Base-by-base conservation (phyloP, 2,329 filamentous ascomycete genomes). In the Epichloe baconii region DNA sequence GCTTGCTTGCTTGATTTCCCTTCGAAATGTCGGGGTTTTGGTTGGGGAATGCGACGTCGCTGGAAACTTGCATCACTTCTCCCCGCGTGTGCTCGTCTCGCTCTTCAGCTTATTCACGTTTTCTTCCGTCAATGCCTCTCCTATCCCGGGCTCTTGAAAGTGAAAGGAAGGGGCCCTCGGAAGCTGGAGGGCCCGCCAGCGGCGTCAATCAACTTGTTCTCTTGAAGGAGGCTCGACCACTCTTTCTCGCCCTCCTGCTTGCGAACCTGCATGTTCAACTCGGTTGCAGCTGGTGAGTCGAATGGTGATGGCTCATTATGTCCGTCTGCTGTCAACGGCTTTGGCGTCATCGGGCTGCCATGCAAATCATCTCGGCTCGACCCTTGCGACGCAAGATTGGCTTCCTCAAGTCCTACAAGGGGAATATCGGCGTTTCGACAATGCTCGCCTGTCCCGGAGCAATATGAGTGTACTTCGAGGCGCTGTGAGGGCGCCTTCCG, bases 61-160 rank as follows among this genome's bases (percentile, higher is more conserved):
- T 31, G 26, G 26, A 31, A 31, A 31, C 14, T 34, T 35, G 7
- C 37, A 8, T 49, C 35, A 44, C 10, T 36, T n/a, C 19, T 34
- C 11, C 17, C 14, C 45, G 2, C n/a, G 31, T 11, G 17, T 52
- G 35, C 52, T 44, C 1, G 54, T 67, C 51, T 71, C 66, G 52
- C 62, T 64, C 52, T 68, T 67, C 44, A 78, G 57, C 54, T 66
- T 74, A 37, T 71, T 74, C 45, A 79, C 64, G 56, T 79, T 79
- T 58, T 76, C 76, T 54, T 76, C 71, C 1, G 76, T 79, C 54
- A 79, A 57, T 5, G 70, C 70, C 50, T 77, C 72, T 3, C 69
- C 69, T 7, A 58, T 52, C 11, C 64, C 59, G 26, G 59, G 53
- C 40, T 66, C 68, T 10, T 69, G 62, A 31, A 66, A 66, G 10